These are phyloP conservation scores for Erodium texanum DNA, from an alignment of 441 rosid genomes.

Conservation along the genomic window DNA sequence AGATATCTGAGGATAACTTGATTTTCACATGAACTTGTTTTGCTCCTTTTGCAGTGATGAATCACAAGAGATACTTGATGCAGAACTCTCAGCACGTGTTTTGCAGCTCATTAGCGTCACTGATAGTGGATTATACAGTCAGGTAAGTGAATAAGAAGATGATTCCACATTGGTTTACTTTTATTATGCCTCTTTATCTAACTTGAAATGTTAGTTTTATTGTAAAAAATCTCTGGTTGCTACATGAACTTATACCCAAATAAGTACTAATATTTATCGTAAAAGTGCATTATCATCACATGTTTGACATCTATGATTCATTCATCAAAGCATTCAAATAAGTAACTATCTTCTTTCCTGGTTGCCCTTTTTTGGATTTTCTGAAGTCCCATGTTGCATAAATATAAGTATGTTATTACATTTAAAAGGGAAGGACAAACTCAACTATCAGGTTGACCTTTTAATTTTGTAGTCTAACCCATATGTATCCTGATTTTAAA, in stretches of 20 bases:
- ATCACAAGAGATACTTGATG: conserved; percentile 95
- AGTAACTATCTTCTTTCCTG: background rate
- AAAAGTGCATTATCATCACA: background rate
- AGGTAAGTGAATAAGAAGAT: conserved; percentile 33
- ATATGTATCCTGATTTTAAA: too few species aligned
- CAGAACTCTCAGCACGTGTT: conserved; percentile 97
- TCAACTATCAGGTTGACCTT: too few species aligned
- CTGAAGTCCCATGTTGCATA: too few species aligned
- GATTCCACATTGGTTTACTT: background rate
- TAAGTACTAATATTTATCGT: background rate
- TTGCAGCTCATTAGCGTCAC: conserved; percentile 80
- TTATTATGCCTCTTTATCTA: background rate
- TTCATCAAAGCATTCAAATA: background rate
- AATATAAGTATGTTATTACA: too few species aligned
- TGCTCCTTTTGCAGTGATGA: conserved; percentile 57
- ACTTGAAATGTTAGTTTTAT: background rate
- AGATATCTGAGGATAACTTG: background rate
- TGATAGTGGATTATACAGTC: conserved; percentile 86
- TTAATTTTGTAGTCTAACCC: background rate
- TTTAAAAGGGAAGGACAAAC: too few species aligned
- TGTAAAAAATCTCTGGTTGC: background rate
- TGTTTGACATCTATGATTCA: background rate
- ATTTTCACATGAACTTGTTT: background rate
- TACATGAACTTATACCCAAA: background rate
- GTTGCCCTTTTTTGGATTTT: too few species aligned